A percentile compares a stretch with the other conserved stretches of the same genome.
Evolutionary conservation across 2,329 filamentous ascomycete genomes (phyloP).

Genomic region (Fonsecaea pugnacius): DNA sequence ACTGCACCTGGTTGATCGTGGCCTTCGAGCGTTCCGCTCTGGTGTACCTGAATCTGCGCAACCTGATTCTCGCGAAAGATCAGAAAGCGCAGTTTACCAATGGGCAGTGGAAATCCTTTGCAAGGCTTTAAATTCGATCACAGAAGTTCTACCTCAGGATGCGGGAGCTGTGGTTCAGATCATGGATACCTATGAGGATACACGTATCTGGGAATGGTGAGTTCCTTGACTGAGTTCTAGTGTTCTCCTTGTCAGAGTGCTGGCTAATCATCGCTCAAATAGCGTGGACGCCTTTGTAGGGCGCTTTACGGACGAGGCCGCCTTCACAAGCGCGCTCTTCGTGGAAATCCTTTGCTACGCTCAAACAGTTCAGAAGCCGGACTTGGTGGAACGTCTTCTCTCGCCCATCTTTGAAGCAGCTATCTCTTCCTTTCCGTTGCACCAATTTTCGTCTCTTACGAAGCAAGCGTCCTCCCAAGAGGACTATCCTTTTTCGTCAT

Average conservation of each 20-base stretch:
- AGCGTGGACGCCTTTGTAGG: neutral
- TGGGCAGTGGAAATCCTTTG: neutral
- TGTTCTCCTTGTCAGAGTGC: neutral
- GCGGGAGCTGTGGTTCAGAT: neutral
- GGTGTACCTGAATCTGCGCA: slow-evolving; percentile 3
- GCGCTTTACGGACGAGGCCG: neutral
- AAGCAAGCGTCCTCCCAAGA: neutral
- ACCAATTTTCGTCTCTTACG: neutral
- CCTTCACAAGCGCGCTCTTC: neutral
- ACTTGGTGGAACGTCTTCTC: neutral
- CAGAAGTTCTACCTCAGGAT: neutral
- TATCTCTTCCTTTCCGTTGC: neutral
- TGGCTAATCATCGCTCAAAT: neutral
- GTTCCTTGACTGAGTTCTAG: neutral
- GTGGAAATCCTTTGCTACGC: neutral
- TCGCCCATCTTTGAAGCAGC: neutral
- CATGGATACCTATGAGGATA: neutral
- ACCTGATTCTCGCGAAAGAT: neutral
- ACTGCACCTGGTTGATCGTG: slow-evolving; percentile 18
- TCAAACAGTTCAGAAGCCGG: neutral
- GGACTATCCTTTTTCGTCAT: neutral
- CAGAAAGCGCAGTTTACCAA: neutral
- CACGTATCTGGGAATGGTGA: neutral
- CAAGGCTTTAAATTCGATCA: neutral
- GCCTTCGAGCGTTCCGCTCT: slow-evolving; percentile 14